These are phyloP conservation scores for Warburgia ugandensis DNA, from an alignment of 164 flowering plant genomes.

Conservation along the genomic window DNA sequence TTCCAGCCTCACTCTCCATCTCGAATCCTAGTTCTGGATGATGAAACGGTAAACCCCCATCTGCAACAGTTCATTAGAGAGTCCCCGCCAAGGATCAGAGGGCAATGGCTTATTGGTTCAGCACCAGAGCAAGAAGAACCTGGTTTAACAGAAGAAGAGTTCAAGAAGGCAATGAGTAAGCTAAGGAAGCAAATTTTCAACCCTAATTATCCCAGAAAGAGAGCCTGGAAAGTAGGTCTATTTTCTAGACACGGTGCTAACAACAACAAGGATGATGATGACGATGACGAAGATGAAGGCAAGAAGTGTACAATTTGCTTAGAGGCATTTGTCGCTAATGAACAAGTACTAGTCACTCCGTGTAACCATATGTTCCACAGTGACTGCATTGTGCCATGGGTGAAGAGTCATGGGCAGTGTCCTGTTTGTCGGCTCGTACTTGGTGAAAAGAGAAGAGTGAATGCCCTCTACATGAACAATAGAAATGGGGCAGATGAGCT, in stretches of 20 bases:
- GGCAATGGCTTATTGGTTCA: conserved; percentile 3
- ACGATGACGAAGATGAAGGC: conserved; percentile 29
- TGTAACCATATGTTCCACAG: conserved; percentile 92
- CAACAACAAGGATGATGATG: conserved; percentile 11
- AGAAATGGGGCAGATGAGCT: conserved; percentile 4
- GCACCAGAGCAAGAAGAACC: conserved; percentile 15
- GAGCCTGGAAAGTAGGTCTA: conserved; percentile 19
- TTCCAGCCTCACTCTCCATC: conserved; percentile 13
- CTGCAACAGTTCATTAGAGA: conserved; percentile 13
- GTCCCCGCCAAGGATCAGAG: conserved; percentile 14
- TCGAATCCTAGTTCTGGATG: conserved; percentile 7
- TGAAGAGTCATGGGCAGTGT: conserved; percentile 59
- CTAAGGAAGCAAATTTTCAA: conserved; percentile 42
- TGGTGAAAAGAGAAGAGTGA: conserved; percentile 14
- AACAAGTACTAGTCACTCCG: conserved; percentile 61
- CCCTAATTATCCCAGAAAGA: conserved; percentile 27
- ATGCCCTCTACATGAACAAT: neutral
- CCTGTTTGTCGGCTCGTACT: conserved; percentile 62
- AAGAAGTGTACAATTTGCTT: conserved; percentile 73
- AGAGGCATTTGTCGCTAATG: conserved; percentile 61
- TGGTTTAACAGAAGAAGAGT: conserved; percentile 27
- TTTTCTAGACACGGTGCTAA: conserved; percentile 40
- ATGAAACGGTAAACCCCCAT: conserved; percentile 9
- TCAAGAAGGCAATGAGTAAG: conserved; percentile 27
- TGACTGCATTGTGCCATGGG: conserved; percentile 73